Base-by-base conservation (phyloP, 2,329 filamentous ascomycete species). In the Colletotrichum sp. region DNA sequence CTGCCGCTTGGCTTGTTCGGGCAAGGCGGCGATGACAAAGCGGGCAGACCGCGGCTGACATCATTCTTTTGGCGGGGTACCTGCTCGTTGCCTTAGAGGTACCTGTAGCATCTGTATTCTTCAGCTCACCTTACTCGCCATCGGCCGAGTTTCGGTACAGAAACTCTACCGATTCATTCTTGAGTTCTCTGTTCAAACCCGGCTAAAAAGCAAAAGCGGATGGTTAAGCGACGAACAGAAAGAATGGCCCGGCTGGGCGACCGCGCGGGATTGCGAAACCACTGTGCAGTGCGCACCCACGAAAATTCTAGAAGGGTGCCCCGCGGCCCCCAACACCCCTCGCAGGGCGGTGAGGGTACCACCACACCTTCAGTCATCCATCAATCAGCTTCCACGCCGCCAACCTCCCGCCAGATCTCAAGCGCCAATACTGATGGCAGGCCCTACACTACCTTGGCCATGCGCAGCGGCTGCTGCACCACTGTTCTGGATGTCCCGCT, bases 291-390 rank as follows among this genome's bases (percentile, higher is more conserved):
- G 8, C 18, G 32, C 59, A 18, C 18, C 24, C 10, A 61, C 28
- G 74, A 74, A 76, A 66, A 39, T 74, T 76, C 64, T 65, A 74
- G 74, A 76, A 64, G 12, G 26, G 72, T 72, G 26, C 36, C 36
- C 68, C n/a, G 32, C 28, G n/a, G n/a, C 8, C 21, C 48, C 69
- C 59, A 21, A 32, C 59, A n/a, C 18, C 36, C 30, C 52, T n/a
- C 61, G 69, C 63, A 39, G 63, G 72, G 69, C 66, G 60, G 30
- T 9, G 14, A 68, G 55, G 5, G 61, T 18, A 28, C 57, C 24
- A 10, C 24, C 28, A 34, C 28, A 21, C 24, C 30, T 68, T 59
- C 43, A 60, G 55, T 69, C 68, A 70, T 63, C 36, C 55, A 28
- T 61, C 57, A 70, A 70, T 52, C 59, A 63, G 59, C 57, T 30